Conservation (phyloP, 2,329 filamentous ascomycete genomes). For the Fusarium fracticaudum region DNA sequence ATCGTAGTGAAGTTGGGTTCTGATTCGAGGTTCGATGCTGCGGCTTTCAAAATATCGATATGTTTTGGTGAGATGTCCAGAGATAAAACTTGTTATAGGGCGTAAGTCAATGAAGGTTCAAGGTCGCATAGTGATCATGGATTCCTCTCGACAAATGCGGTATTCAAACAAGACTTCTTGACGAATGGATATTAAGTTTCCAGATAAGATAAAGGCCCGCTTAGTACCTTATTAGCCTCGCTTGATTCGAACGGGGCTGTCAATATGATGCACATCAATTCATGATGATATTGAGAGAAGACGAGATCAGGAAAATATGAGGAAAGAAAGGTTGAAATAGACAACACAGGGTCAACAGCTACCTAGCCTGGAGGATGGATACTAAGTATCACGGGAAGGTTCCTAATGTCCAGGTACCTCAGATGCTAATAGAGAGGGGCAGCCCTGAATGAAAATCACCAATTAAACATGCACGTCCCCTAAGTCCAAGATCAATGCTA, state of each 20-base stretch:
- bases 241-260: not conserved
- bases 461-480: constrained; percentile 16
- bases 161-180: not conserved
- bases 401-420: not conserved
- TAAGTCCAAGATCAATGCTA: constrained; percentile 6
- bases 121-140: constrained; percentile 12
- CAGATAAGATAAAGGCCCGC: not conserved
- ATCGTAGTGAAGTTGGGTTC: not conserved
- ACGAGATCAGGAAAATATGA: not conserved
- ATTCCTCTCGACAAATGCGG: constrained; percentile 12
- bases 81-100: not conserved
- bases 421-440: not conserved
- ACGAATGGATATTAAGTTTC: not conserved
- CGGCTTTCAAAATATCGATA: constrained; percentile 3
- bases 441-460: constrained; percentile 8
- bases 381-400: not conserved
- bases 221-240: not conserved
- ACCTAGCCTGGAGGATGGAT: not conserved
- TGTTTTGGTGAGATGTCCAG: not conserved
- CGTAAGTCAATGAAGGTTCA: constrained; percentile 8
- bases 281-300: not conserved
- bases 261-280: not conserved
- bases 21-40: not conserved
- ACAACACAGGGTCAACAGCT: constrained; percentile 1
- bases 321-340: not conserved